Conservation (phyloP, 2,329 filamentous ascomycete genomes). For the Conoideocrella luteorostrata region DNA sequence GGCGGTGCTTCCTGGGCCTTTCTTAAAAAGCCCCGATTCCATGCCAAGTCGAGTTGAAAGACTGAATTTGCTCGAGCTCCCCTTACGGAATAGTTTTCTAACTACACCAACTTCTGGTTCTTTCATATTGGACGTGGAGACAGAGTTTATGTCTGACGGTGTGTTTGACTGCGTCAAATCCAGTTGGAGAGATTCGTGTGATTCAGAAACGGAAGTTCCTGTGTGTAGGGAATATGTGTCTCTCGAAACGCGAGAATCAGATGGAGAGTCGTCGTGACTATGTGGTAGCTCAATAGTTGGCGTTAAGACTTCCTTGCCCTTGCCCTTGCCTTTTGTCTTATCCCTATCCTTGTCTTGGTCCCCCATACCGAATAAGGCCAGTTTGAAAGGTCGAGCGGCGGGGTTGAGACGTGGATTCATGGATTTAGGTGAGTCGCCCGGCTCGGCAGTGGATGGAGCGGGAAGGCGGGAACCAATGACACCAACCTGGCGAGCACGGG, state of each 20-base stretch:
- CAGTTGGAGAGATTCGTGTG: conserved; percentile 50
- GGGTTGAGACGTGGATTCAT: conserved; percentile 70
- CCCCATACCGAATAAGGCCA: conserved; percentile 50
- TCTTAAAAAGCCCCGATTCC: conserved; percentile 51
- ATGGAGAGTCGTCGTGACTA: conserved; percentile 40
- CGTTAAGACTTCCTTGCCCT: conserved; percentile 29
- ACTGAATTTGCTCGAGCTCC: conserved; percentile 60
- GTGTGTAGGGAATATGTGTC: conserved; percentile 53
- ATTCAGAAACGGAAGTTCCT: conserved; percentile 53
- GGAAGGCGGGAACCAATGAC: conserved; percentile 75
- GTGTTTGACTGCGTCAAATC: conserved; percentile 52
- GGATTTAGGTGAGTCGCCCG: conserved; percentile 20
- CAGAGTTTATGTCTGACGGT: conserved; percentile 44
- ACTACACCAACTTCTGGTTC: conserved; percentile 53
- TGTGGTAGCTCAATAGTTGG: conserved; percentile 32
- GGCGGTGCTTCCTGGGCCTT: conserved; percentile 49
- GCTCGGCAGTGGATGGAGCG: conserved; percentile 13
- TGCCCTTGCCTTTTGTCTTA: conserved; percentile 30
- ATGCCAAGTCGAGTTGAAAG: conserved; percentile 51
- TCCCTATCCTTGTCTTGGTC: conserved; percentile 33
- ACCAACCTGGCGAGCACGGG: conserved; percentile 52
- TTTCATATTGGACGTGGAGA: conserved; percentile 33
- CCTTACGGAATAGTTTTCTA: conserved; percentile 57
- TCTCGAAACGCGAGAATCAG: conserved; percentile 47
- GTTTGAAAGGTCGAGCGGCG: conserved; percentile 80